phyloP scores from a whole-genome alignment of 768 basidiomycete genomes.

The Trametes punicea region DNA sequence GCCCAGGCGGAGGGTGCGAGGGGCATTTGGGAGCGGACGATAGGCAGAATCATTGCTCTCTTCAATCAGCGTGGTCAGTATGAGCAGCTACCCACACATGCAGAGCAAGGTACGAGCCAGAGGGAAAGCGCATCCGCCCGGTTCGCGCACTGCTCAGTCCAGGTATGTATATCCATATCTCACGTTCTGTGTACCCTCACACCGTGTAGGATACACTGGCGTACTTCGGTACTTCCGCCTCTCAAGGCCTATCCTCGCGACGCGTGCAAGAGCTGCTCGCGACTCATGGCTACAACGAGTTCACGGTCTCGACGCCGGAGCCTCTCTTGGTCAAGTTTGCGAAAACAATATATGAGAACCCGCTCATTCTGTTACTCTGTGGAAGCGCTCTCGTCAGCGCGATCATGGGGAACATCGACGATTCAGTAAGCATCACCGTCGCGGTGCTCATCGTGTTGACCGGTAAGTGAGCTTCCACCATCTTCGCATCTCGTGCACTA shows the following conservation, averaged over 20 bases:
- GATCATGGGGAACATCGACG: conserved; percentile 93
- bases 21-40: conserved; percentile 45
- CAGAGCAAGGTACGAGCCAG: conserved; percentile 14
- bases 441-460: conserved; percentile 93
- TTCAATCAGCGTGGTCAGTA: conserved; percentile 21
- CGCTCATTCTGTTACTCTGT: conserved; percentile 85
- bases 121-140: conserved; percentile 59
- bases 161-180: conserved; percentile 42
- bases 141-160: conserved; percentile 63
- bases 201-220: conserved; percentile 63
- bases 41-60: conserved; percentile 24
- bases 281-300: conserved; percentile 89
- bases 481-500: no score
- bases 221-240: conserved; percentile 62
- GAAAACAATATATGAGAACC: conserved; percentile 94
- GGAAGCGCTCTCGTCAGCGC: conserved; percentile 88
- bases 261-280: conserved; percentile 63
- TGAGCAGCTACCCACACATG: conserved; percentile 30
- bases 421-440: conserved; percentile 88
- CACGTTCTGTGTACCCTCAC: not conserved
- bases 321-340: conserved; percentile 83
- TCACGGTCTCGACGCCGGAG: conserved; percentile 80
- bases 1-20: conserved; percentile 29
- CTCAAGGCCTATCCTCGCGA: conserved; percentile 58
- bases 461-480: no score